Conservation (phyloP, 202 grass and related monocot species). For the Thinopyrum obtusiflorum region DNA sequence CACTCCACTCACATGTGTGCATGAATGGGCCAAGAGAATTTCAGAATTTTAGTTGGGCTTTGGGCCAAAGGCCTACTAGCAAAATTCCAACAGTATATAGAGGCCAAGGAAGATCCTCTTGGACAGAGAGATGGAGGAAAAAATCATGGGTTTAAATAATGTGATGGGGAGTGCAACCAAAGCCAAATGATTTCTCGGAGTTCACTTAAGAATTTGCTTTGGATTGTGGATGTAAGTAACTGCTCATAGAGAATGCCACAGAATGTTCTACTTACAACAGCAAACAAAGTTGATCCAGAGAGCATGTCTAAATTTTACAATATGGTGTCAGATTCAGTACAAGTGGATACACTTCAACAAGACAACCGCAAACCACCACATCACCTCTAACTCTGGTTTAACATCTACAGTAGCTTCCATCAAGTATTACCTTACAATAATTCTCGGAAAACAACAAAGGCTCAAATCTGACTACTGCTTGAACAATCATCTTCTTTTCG, state of each 20-base stretch:
- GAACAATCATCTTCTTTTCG: constrained; percentile 36
- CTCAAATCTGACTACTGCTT: not conserved
- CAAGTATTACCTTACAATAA: constrained; percentile 12
- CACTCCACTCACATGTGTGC: no score
- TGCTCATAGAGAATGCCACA: constrained; percentile 8
- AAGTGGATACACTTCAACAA: constrained; percentile 25
- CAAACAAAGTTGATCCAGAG: not conserved
- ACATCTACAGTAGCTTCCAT: constrained; percentile 16
- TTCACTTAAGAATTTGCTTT: constrained; percentile 30
- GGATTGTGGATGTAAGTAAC: constrained; percentile 13
- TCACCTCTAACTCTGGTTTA: constrained; percentile 12
- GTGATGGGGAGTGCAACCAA: constrained; percentile 11
- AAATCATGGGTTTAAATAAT: constrained; percentile 28
- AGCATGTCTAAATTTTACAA: not conserved
- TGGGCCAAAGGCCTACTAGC: no score
- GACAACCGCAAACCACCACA: constrained; percentile 13
- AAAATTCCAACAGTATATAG: no score
- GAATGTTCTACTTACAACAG: constrained; percentile 5
- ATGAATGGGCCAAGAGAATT: no score
- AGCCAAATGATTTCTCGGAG: constrained; percentile 28
- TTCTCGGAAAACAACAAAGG: not conserved
- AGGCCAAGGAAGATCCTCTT: not conserved
- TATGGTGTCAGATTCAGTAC: not conserved
- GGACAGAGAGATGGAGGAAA: not conserved
- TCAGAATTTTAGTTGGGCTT: no score